Percentiles rank a stretch among this genome's conserved stretches.
phyloP scores from a whole-genome alignment of 192 early-diverging fungal genomes.

The Mortierella claussenii region DNA sequence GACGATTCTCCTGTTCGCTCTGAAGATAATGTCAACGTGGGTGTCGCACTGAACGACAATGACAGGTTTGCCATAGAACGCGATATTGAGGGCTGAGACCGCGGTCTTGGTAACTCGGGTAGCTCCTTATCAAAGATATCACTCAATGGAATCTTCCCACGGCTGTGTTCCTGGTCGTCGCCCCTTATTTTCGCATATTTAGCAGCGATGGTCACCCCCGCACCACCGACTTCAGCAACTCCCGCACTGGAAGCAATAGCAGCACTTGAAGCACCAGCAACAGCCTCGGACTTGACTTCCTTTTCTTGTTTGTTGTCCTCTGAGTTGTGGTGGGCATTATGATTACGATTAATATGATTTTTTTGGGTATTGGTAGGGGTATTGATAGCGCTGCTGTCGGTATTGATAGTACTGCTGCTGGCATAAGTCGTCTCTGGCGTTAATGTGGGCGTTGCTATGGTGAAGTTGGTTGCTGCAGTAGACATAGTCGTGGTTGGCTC shows the following conservation, averaged over 20 bases:
- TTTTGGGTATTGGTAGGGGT: not conserved
- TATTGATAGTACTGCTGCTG: not conserved
- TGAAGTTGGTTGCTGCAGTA: not conserved
- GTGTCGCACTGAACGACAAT: not conserved
- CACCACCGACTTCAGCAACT: no score
- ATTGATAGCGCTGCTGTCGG: not conserved
- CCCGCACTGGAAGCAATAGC: no score
- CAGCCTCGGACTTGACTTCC: no score
- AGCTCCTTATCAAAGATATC: constrained; percentile 1
- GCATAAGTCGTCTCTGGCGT: constrained; percentile 6
- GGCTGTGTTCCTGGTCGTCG: not conserved
- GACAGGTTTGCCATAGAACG: not conserved
- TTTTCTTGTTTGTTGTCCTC: not conserved
- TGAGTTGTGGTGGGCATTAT: not conserved
- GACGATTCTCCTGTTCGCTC: no score
- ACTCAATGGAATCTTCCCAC: not conserved
- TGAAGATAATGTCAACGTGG: no score
- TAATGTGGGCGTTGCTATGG: not conserved
- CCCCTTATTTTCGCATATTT: not conserved
- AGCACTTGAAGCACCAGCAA: no score
- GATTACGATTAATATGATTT: not conserved
- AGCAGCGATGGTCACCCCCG: no score
- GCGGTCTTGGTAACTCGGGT: constrained; percentile 4
- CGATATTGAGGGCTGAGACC: not conserved
- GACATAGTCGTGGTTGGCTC: not conserved